Evolutionary conservation across 2,329 filamentous ascomycete species (phyloP).

Genomic region (Fusarium nelsonii): DNA sequence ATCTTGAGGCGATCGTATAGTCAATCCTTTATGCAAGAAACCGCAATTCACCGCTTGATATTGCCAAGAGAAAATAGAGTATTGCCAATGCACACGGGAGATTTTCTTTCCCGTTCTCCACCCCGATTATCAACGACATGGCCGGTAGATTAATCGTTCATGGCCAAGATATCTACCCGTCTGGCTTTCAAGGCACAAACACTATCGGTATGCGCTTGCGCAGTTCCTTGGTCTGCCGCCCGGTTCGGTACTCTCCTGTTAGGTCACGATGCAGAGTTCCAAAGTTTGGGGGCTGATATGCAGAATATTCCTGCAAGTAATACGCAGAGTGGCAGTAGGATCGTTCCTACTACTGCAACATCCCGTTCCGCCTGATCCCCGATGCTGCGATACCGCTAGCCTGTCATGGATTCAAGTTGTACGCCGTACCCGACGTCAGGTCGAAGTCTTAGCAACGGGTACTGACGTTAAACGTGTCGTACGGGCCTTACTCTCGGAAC

Average conservation of each 20-base stretch:
- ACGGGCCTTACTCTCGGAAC: conserved; percentile 7
- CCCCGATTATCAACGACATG: not conserved
- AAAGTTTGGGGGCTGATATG: conserved; percentile 3
- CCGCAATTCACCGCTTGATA: conserved; percentile 19
- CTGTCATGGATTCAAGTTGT: conserved; percentile 2
- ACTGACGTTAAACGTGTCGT: conserved; percentile 15
- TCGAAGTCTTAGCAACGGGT: conserved; percentile 5
- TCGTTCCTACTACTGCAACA: conserved; percentile 26
- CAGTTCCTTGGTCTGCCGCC: conserved; percentile 1
- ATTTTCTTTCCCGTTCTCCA: conserved; percentile 21
- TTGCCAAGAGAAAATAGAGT: not conserved
- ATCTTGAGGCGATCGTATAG: conserved; percentile 3
- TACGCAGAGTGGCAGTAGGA: conserved; percentile 26
- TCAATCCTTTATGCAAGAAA: conserved; percentile 25
- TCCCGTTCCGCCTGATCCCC: conserved; percentile 21
- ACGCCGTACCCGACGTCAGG: conserved; percentile 7
- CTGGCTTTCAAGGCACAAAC: not conserved
- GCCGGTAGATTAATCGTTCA: conserved; percentile 11
- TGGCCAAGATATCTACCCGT: conserved; percentile 3
- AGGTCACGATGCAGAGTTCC: conserved; percentile 29
- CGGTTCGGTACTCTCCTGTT: conserved; percentile 24
- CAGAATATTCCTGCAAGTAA: conserved; percentile 1
- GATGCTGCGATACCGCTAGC: conserved; percentile 19
- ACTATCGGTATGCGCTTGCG: not conserved
- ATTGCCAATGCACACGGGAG: conserved; percentile 27